Percentiles rank a stretch among this genome's conserved stretches.
phyloP scores from a whole-genome alignment of 805 yeast genomes.

The Myxozyma nipponensis region DNA sequence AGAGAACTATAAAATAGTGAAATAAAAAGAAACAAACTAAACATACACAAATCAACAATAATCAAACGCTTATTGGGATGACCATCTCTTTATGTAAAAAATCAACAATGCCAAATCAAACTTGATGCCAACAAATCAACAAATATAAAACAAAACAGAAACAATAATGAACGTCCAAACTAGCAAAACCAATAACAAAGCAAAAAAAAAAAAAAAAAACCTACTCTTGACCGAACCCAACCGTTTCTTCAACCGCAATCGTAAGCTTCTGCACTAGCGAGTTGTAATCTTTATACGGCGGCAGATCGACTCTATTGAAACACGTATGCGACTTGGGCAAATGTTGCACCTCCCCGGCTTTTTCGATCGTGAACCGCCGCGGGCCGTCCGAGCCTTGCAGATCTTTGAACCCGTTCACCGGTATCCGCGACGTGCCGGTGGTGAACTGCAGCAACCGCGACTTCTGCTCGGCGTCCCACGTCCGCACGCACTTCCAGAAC shows the following conservation, averaged over 20 bases:
- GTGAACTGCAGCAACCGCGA: constrained; percentile 95
- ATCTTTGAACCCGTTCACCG: constrained; percentile 98
- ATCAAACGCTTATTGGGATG: too few species aligned
- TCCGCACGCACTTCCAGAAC: constrained; percentile 94
- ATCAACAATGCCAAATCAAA: too few species aligned
- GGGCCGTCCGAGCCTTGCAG: constrained; percentile 99
- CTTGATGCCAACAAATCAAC: too few species aligned
- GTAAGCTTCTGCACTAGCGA: constrained; percentile 84
- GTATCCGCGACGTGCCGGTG: constrained; percentile 98
- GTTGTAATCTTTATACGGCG: constrained; percentile 84
- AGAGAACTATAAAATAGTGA: too few species aligned
- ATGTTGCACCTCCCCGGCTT: constrained; percentile 90
- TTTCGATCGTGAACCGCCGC: constrained; percentile 96
- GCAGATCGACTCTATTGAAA: constrained; percentile 97
- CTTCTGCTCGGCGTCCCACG: constrained; percentile 95
- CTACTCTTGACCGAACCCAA: constrained; percentile 97
- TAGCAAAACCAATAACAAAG: too few species aligned
- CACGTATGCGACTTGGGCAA: constrained; percentile 97
- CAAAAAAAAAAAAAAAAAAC: neutral
- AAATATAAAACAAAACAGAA: too few species aligned
- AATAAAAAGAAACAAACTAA: too few species aligned
- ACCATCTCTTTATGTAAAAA: too few species aligned
- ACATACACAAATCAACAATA: too few species aligned
- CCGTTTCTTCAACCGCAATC: constrained; percentile 97
- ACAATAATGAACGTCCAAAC: too few species aligned